A percentile compares a stretch with the other conserved stretches of the same genome.
phyloP scores from a whole-genome alignment of 345 rosid genomes.

The Mangifera indica region DNA sequence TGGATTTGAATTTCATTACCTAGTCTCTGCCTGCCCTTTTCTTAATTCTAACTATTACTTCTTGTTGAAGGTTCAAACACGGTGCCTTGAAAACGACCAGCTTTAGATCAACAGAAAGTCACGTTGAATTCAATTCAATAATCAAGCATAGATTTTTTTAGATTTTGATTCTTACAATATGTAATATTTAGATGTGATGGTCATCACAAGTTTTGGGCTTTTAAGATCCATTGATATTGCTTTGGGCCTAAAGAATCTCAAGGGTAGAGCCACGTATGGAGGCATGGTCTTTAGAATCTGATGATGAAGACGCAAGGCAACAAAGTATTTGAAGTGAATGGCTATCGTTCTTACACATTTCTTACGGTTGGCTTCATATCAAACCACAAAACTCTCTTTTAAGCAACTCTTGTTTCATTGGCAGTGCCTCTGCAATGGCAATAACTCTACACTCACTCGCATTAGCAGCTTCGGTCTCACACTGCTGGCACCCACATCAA shows the following conservation, averaged over 20 bases:
- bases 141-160: too few relatives aligned
- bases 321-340: conserved; percentile 28
- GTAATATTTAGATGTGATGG: too few relatives aligned
- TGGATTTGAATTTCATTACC: neutral
- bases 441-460: conserved; percentile 44
- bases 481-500: conserved; percentile 17
- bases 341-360: conserved; percentile 36
- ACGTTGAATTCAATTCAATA: too few relatives aligned
- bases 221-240: too few relatives aligned
- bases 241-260: too few relatives aligned
- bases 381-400: neutral
- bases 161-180: too few relatives aligned
- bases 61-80: neutral
- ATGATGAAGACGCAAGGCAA: neutral
- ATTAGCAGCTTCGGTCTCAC: conserved; percentile 40
- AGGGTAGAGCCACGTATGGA: too few relatives aligned
- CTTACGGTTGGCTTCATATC: conserved; percentile 6
- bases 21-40: too few relatives aligned
- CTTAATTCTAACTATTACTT: too few relatives aligned
- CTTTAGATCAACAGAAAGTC: too few relatives aligned
- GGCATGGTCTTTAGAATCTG: neutral
- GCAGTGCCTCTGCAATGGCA: conserved; percentile 35
- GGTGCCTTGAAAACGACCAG: neutral
- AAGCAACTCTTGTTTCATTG: neutral
- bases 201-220: too few relatives aligned